Conservation (phyloP, 495 filamentous ascomycete species). For the Bombardia bombarda region DNA sequence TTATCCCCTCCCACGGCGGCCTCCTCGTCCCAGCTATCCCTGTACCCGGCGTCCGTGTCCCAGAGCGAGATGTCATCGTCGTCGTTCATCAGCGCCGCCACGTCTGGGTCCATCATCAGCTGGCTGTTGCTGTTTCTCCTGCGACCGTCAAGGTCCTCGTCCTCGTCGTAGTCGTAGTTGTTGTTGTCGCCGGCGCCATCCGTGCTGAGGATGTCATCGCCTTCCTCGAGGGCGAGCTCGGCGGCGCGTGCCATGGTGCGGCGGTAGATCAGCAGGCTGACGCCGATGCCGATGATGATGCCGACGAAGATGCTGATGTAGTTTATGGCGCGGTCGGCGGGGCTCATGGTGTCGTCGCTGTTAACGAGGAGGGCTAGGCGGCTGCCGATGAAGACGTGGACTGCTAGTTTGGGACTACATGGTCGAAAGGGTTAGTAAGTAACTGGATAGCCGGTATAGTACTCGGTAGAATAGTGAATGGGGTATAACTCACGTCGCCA, state of each 20-base stretch:
- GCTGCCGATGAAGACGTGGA: constrained; percentile 89
- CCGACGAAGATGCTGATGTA: constrained; percentile 68
- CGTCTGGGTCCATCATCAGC: constrained; percentile 26
- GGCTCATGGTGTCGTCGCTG: constrained; percentile 53
- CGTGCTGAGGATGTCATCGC: constrained; percentile 13
- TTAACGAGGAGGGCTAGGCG: constrained; percentile 64
- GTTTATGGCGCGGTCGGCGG: constrained; percentile 63
- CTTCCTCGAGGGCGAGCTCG: constrained; percentile 79
- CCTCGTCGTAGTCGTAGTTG: constrained; percentile 8
- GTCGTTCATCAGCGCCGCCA: constrained; percentile 40
- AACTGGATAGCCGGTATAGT: too few relatives aligned
- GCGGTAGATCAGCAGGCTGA: constrained; percentile 80
- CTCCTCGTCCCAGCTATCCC: constrained; percentile 26
- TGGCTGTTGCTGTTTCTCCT: background rate
- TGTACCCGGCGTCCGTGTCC: constrained; percentile 33
- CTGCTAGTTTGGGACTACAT: constrained; percentile 66
- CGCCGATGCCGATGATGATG: constrained; percentile 61
- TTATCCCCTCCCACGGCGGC: background rate
- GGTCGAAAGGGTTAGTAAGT: background rate
- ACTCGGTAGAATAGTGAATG: background rate
- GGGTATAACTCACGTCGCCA: constrained; percentile 33
- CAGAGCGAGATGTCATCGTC: constrained; percentile 57
- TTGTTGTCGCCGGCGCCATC: constrained; percentile 14
- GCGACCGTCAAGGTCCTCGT: too few relatives aligned
- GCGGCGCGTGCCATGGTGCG: constrained; percentile 75